Conservation (phyloP, 225 moss, liverwort and hornwort species). For the Antitrichia curtipendula region DNA sequence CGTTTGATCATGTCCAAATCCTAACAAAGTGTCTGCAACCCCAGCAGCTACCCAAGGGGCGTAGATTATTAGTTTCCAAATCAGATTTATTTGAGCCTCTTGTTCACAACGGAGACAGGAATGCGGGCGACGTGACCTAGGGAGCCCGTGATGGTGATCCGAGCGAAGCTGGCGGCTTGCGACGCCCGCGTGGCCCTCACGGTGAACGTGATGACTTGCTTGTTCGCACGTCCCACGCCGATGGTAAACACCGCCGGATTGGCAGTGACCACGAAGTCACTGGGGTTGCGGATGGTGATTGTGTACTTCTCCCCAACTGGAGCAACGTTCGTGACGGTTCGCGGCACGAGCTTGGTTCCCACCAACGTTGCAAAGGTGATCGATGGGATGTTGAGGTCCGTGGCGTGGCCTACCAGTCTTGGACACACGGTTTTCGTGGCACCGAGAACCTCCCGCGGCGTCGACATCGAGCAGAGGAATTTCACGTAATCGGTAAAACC, state of each 20-base stretch:
- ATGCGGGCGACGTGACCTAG: slow-evolving; percentile 14
- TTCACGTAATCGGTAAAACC: slow-evolving; percentile 10
- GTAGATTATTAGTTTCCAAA: background rate
- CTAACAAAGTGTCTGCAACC: background rate
- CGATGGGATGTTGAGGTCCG: slow-evolving; percentile 30
- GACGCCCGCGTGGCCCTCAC: slow-evolving; percentile 9
- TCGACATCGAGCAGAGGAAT: slow-evolving; percentile 15
- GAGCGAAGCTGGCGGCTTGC: slow-evolving; percentile 9
- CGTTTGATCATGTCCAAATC: background rate
- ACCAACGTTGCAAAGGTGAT: slow-evolving; percentile 26
- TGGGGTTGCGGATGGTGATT: slow-evolving; percentile 13
- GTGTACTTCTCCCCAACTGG: slow-evolving; percentile 15
- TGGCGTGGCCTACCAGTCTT: background rate
- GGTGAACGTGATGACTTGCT: slow-evolving; percentile 15
- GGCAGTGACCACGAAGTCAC: slow-evolving; percentile 21
- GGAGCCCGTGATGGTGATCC: slow-evolving; percentile 22
- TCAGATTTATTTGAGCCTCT: slow-evolving; percentile 4
- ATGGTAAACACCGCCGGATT: slow-evolving; percentile 23
- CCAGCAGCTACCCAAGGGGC: background rate
- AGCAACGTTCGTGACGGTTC: slow-evolving; percentile 19
- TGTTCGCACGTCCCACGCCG: slow-evolving; percentile 10
- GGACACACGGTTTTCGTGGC: slow-evolving; percentile 22
- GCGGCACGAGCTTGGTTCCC: background rate
- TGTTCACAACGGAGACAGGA: slow-evolving; percentile 22
- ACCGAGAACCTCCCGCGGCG: background rate